Percentiles rank a stretch among this genome's conserved stretches.
phyloP scores from a whole-genome alignment of 202 grass and related monocot genomes.

The Cymbopogon flexuosus region DNA sequence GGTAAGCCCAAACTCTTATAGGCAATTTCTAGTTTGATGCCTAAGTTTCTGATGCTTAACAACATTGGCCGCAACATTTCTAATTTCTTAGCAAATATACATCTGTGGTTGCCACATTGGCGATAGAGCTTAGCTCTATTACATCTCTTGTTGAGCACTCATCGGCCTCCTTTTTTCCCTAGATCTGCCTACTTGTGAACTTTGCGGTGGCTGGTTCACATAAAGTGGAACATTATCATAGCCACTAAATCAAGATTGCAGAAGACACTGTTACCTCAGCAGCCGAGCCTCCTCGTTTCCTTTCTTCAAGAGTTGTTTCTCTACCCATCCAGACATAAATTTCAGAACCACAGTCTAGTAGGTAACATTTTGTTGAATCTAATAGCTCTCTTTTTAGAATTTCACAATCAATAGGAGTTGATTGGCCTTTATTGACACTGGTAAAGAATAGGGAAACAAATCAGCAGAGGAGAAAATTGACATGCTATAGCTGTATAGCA shows the following conservation, averaged over 20 bases:
- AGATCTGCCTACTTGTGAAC: neutral
- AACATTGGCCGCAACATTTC: slow-evolving; percentile 11
- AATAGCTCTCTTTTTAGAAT: slow-evolving; percentile 66
- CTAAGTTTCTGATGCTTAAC: neutral
- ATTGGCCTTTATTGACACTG: slow-evolving; percentile 83
- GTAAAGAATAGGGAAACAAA: neutral
- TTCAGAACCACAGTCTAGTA: slow-evolving; percentile 84
- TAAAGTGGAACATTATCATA: slow-evolving; percentile 1
- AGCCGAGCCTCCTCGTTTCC: slow-evolving; percentile 77
- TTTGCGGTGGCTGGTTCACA: slow-evolving; percentile 6
- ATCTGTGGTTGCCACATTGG: neutral
- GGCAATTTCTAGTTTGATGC: neutral
- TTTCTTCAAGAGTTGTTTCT: slow-evolving; percentile 78
- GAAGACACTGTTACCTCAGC: slow-evolving; percentile 62
- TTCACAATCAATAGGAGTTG: slow-evolving; percentile 52
- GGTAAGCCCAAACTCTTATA: neutral
- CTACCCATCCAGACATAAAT: slow-evolving; percentile 95
- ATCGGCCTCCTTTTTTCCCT: neutral
- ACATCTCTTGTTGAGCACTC: neutral
- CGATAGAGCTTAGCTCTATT: neutral
- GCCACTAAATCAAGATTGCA: slow-evolving; percentile 25
- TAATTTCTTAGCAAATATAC: slow-evolving; percentile 23
- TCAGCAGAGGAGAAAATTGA: neutral
- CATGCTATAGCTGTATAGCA: slow-evolving; percentile 15
- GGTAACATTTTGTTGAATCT: slow-evolving; percentile 84